Percentiles rank a stretch among this genome's conserved stretches.
These are phyloP conservation scores for Pleurozium schreberi DNA, from an alignment of 225 moss, liverwort and hornwort species.

Conservation along the genomic window DNA sequence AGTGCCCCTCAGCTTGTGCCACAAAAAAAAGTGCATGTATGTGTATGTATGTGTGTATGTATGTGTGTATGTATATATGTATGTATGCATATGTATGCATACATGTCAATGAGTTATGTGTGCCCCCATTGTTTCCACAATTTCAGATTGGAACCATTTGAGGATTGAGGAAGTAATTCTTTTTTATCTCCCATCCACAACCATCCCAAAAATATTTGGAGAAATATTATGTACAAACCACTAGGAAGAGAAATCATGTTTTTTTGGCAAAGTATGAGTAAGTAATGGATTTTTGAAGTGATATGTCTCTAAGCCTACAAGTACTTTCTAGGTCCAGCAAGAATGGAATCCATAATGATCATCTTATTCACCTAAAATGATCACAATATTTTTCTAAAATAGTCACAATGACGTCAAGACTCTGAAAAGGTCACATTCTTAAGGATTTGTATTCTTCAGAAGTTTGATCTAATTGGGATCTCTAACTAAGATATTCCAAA, in stretches of 20 bases:
- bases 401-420: not conserved
- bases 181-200: fast-evolving
- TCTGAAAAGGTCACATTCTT: fast-evolving
- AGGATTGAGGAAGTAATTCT: no score
- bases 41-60: not conserved
- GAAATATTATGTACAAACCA: not conserved
- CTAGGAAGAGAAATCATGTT: not conserved
- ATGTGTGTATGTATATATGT: not conserved
- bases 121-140: not conserved
- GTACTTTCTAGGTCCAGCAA: fast-evolving
- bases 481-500: not conserved
- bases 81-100: no score
- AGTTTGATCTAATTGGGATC: fast-evolving
- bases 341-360: not conserved
- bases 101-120: not conserved
- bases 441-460: no score
- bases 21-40: not conserved
- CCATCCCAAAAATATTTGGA: no score
- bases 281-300: not conserved
- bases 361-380: not conserved
- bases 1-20: not conserved
- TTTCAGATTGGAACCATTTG: fast-evolving
- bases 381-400: no score
- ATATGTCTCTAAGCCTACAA: fast-evolving
- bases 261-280: not conserved